phyloP scores from a whole-genome alignment of 176 grass and related monocot species.

The Guadua angustifolia region DNA sequence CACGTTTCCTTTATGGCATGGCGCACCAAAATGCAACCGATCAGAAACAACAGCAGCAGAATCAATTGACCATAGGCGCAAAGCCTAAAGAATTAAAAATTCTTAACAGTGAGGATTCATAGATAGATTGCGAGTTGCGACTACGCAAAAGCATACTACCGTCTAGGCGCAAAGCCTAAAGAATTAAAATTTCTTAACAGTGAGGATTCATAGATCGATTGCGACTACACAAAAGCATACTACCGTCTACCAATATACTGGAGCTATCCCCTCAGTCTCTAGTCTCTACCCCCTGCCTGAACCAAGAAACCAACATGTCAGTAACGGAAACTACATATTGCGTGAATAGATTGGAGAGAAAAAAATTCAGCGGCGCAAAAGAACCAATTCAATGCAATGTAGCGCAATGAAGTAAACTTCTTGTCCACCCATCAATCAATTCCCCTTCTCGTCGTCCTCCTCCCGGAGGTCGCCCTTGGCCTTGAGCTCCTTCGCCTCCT shows the following conservation, averaged over 20 bases:
- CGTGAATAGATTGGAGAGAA: conserved; percentile 17
- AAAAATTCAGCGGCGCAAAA: background rate
- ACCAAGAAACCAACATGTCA: conserved; percentile 22
- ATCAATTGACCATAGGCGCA: background rate
- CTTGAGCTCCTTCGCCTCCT: conserved; percentile 58
- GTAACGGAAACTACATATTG: conserved; percentile 21
- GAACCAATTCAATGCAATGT: conserved; percentile 42
- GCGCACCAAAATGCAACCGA: background rate
- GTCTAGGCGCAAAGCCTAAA: background rate
- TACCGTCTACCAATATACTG: background rate
- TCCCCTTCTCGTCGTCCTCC: background rate
- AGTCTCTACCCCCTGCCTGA: background rate
- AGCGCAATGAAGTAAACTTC: background rate
- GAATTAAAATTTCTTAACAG: background rate
- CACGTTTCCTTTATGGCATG: background rate
- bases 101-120: background rate
- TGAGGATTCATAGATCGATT: conserved; percentile 33
- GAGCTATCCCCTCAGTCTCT: conserved; percentile 30
- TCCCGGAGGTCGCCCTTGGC: background rate
- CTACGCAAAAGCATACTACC: conserved; percentile 36
- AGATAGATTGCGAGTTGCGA: conserved; percentile 36
- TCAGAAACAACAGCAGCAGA: background rate
- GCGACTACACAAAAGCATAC: conserved; percentile 31
- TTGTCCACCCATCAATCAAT: conserved; percentile 18
- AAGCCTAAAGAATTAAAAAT: background rate